These are phyloP conservation scores for Tolypocladium nubicola DNA, from an alignment of 2,329 filamentous ascomycete species.

Conservation along the genomic window DNA sequence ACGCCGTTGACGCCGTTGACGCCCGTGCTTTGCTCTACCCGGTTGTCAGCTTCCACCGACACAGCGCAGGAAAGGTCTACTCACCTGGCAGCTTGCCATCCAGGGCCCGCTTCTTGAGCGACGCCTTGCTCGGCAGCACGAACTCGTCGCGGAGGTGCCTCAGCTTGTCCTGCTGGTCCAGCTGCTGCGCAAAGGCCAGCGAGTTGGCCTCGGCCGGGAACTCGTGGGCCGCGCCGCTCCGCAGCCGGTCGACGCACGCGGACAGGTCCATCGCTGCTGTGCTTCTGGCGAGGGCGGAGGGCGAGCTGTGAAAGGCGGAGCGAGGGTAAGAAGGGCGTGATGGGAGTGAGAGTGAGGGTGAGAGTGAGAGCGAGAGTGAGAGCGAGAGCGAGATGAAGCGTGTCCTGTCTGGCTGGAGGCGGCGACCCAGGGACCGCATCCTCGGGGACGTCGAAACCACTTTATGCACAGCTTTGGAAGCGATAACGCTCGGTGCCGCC, in stretches of 20 bases:
- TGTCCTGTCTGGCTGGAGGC: background rate
- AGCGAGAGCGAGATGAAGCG: background rate
- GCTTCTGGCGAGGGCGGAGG: background rate
- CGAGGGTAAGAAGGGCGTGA: background rate
- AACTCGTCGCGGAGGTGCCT: slow-evolving; percentile 58
- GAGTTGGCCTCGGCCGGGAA: slow-evolving; percentile 39
- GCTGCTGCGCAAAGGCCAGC: slow-evolving; percentile 34
- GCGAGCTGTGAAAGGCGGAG: background rate
- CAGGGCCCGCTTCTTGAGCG: slow-evolving; percentile 55
- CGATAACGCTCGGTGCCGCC: background rate
- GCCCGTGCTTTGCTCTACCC: background rate
- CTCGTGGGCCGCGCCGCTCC: slow-evolving; percentile 26
- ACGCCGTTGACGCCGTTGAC: slow-evolving; percentile 8
- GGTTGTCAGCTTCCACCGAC: background rate
- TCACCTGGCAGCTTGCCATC: slow-evolving; percentile 31
- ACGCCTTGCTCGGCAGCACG: slow-evolving; percentile 63
- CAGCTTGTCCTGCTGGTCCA: slow-evolving; percentile 54
- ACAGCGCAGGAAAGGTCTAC: slow-evolving; percentile 2
- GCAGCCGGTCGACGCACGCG: slow-evolving; percentile 26
- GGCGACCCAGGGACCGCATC: background rate
- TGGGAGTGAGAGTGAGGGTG: background rate
- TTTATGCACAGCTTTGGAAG: background rate
- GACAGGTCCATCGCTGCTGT: slow-evolving; percentile 25
- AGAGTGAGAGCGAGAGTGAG: background rate
- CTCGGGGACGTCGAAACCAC: background rate